These are phyloP conservation scores for Monilinia aucupariae DNA, from an alignment of 2,329 filamentous ascomycete species.

Conservation along the genomic window DNA sequence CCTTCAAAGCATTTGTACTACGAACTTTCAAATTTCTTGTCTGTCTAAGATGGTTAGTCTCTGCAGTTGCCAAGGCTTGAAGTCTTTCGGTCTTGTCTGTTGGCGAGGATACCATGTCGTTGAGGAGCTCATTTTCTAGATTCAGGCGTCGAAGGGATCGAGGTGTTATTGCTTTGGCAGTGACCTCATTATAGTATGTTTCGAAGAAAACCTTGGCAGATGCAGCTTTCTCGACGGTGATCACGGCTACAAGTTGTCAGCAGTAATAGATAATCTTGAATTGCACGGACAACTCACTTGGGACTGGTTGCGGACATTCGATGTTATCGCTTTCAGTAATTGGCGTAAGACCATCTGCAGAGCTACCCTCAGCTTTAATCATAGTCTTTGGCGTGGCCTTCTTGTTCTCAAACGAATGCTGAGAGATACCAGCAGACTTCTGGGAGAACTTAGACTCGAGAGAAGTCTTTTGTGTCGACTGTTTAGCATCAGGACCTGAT, in stretches of 20 bases:
- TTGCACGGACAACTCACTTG: conserved; percentile 25
- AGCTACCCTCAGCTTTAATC: conserved; percentile 21
- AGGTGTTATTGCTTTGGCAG: conserved; percentile 49
- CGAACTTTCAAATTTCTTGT: conserved; percentile 63
- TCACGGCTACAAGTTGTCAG: conserved; percentile 25
- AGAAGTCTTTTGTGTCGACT: conserved; percentile 35
- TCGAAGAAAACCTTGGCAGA: conserved; percentile 84
- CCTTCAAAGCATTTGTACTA: conserved; percentile 37
- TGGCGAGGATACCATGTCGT: conserved; percentile 34
- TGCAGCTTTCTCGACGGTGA: conserved; percentile 70
- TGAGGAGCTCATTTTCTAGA: conserved; percentile 59
- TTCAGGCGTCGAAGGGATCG: conserved; percentile 56
- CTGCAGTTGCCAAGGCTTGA: conserved; percentile 56
- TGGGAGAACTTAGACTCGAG: conserved; percentile 40
- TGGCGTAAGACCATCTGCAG: conserved; percentile 26
- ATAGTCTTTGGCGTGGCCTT: conserved; percentile 21
- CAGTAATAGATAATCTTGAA: neutral
- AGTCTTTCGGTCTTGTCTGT: conserved; percentile 51
- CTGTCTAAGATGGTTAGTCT: conserved; percentile 71
- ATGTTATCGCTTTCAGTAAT: conserved; percentile 28
- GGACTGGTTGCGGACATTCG: conserved; percentile 27
- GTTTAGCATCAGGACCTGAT: conserved; percentile 27
- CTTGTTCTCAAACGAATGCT: conserved; percentile 32
- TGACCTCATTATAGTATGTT: conserved; percentile 70
- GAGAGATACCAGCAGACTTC: conserved; percentile 28